Conservation (phyloP, 495 filamentous ascomycete genomes). For the Aspergillus steynii region DNA sequence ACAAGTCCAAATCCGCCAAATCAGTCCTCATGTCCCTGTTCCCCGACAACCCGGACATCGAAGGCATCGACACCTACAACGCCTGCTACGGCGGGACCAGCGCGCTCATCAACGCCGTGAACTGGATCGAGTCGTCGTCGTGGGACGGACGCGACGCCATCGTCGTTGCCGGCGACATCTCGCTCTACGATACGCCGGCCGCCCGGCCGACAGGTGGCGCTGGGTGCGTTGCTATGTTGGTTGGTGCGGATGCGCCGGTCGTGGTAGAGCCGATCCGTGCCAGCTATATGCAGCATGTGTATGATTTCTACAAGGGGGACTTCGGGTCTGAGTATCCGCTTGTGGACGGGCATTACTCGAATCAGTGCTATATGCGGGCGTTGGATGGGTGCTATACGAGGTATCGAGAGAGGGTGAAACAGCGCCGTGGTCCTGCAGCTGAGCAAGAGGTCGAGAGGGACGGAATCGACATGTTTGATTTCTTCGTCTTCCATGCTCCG, state of each 20-base stretch:
- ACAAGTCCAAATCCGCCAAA: constrained; percentile 99
- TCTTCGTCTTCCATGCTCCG: constrained; percentile 94
- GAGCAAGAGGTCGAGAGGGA: constrained; percentile 56
- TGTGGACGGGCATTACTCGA: constrained; percentile 93
- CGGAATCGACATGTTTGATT: constrained; percentile 88
- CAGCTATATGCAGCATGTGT: constrained; percentile 89
- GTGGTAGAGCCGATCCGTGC: constrained; percentile 91
- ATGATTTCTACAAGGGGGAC: constrained; percentile 99
- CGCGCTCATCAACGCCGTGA: constrained; percentile 92
- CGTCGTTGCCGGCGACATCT: constrained; percentile 95
- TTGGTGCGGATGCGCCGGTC: constrained; percentile 90
- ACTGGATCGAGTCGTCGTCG: constrained; percentile 96
- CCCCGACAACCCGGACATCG: constrained; percentile 84
- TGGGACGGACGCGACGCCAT: constrained; percentile 97
- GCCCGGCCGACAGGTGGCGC: constrained; percentile 95
- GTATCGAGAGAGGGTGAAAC: constrained; percentile 56
- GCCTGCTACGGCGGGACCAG: constrained; percentile 99
- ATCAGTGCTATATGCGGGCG: constrained; percentile 93
- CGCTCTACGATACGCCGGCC: constrained; percentile 93
- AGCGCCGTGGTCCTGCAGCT: constrained; percentile 63
- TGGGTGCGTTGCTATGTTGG: constrained; percentile 89
- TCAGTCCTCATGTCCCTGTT: constrained; percentile 98
- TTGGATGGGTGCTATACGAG: constrained; percentile 92
- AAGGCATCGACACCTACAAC: constrained; percentile 95
- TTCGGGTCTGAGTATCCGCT: constrained; percentile 96